Conservation (phyloP, 78 protist genomes). For the Goniomonas avonlea region DNA sequence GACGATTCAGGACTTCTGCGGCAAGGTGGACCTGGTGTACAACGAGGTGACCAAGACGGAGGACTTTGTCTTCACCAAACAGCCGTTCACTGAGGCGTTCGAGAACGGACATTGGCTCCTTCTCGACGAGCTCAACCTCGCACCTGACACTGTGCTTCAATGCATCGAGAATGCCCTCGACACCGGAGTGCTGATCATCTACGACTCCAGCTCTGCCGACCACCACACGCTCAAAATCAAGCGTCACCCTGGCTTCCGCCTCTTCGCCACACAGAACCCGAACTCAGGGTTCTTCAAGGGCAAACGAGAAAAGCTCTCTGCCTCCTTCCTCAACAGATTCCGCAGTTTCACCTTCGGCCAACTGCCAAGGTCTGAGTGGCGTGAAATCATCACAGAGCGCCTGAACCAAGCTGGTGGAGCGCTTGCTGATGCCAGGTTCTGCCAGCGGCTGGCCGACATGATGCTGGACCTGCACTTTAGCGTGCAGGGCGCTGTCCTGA, state of each 20-base stretch:
- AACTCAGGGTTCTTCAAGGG: background rate
- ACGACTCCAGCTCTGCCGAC: background rate
- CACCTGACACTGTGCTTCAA: background rate
- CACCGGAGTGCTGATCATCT: background rate
- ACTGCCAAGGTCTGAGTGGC: background rate
- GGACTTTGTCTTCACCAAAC: background rate
- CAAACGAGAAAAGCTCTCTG: background rate
- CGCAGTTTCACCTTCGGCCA: background rate
- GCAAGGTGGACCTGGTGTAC: background rate
- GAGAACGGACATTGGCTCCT: background rate
- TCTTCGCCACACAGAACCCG: slow-evolving; percentile 22
- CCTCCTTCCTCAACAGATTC: background rate
- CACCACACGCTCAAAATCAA: background rate
- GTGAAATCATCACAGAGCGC: too few relatives aligned
- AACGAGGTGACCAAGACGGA: too few relatives aligned
- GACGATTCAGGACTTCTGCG: background rate
- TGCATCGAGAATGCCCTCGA: background rate
- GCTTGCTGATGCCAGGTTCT: too few relatives aligned
- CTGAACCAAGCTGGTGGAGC: too few relatives aligned
- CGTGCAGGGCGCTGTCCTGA: background rate
- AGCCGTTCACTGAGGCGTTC: background rate
- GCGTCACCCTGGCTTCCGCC: background rate
- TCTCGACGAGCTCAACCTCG: slow-evolving; percentile 15
- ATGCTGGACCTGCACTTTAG: background rate
- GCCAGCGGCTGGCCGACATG: background rate